Base-by-base conservation (phyloP, 106 monocot species). In the Dioscorea dumetorum region DNA sequence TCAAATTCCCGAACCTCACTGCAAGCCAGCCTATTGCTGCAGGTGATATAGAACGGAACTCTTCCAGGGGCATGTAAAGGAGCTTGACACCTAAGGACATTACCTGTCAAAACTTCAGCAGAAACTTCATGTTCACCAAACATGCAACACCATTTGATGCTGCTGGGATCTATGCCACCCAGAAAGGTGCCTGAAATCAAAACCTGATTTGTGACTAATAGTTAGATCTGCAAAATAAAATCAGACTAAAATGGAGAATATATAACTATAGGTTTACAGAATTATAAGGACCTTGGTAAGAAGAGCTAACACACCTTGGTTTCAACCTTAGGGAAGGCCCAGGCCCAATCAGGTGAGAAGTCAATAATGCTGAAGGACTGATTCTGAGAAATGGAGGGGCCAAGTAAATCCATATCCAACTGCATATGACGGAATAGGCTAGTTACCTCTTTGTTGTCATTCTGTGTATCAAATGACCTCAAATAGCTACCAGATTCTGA, bases 311-410 rank as follows among this genome's bases (percentile, higher is more conserved):
- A 58, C 72, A 82, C 88, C 83, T 87, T 87, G 50, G 83, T 79
- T 74, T 78, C 90, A 56, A 50, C n/a, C 18, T 50, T 74, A 51
- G 74, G 73, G 54, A 69, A 91, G 74, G 79, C 81, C 90, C 90
- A 91, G 74, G 79, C 81, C 90, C 90, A 86, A 64, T 79, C 81
- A 18, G 90, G 90, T n/a, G 87, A 84, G 69, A 81, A 87, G 64
- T 91, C 90, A 49, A 71, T 35, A 68, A 91, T 84, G 56, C 73
- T 81, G 63, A 87, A 87, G 22, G 84, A 74, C 49, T 91, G 87
- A 20, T 82, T 82, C 20, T 82, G 77, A 16, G 85, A 85, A 57
- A 87, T 63, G 9, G 66, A 87, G 49, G 91, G 87, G 31, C 77
- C 58, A 50, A 82, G 13, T 62, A 70, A 68, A 58, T 73, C 78